phyloP scores from a whole-genome alignment of 2,329 filamentous ascomycete genomes.

The Apiospora hydei region DNA sequence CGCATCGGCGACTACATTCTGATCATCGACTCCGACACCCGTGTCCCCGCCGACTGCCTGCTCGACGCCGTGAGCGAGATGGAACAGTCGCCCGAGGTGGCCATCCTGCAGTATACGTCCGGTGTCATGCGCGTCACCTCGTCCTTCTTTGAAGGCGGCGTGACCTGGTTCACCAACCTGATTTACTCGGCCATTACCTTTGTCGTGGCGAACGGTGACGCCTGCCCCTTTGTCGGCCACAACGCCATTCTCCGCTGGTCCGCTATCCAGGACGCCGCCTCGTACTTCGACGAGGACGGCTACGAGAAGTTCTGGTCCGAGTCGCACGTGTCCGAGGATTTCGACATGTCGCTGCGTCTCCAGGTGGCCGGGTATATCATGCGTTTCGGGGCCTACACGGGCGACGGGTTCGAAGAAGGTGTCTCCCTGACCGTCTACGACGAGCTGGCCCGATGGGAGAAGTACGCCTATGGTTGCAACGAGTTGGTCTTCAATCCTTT shows the following conservation, averaged over 20 bases:
- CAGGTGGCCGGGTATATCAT: conserved; percentile 77
- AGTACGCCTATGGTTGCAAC: conserved; percentile 85
- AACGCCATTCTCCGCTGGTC: conserved; percentile 80
- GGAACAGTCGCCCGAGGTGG: conserved; percentile 80
- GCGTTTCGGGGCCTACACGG: conserved; percentile 75
- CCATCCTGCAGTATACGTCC: conserved; percentile 79
- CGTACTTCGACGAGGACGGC: conserved; percentile 71
- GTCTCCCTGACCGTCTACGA: conserved; percentile 87
- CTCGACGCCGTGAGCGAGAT: conserved; percentile 83
- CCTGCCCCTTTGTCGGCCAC: conserved; percentile 82
- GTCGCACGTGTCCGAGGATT: conserved; percentile 80
- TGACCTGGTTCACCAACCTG: conserved; percentile 76
- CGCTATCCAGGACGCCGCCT: conserved; percentile 74
- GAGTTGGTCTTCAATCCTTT: conserved; percentile 84
- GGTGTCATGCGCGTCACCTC: conserved; percentile 81
- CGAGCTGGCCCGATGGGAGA: conserved; percentile 85
- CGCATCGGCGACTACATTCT: conserved; percentile 85
- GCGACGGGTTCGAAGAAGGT: conserved; percentile 82
- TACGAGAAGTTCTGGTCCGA: conserved; percentile 86
- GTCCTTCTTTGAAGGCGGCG: conserved; percentile 72
- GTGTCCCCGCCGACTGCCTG: conserved; percentile 78
- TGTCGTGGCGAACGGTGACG: conserved; percentile 79
- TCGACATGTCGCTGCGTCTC: conserved; percentile 81
- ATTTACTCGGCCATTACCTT: conserved; percentile 81
- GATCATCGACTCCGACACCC: conserved; percentile 81